A percentile compares a stretch with the other conserved stretches of the same genome.
These are phyloP conservation scores for Crataegus laevigata DNA, from an alignment of 306 rosid species.

Conservation along the genomic window DNA sequence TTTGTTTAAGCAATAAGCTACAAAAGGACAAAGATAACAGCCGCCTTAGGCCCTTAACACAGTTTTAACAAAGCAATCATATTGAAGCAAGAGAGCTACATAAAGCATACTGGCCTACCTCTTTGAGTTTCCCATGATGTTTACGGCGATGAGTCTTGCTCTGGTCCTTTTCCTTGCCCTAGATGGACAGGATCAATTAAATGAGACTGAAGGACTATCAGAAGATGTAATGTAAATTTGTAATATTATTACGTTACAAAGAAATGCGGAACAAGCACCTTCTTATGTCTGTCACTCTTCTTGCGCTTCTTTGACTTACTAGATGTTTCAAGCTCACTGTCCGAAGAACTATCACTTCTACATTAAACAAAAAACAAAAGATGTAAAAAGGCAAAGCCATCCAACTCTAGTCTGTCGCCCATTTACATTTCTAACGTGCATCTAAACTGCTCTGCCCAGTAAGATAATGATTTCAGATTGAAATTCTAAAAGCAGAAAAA, in stretches of 20 bases:
- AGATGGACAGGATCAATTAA: background rate
- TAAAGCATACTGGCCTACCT: slow-evolving; percentile 46
- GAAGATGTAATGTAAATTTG: background rate
- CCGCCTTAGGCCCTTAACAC: no score
- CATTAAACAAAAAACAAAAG: slow-evolving; percentile 7
- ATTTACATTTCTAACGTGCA: background rate
- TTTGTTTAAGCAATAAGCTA: background rate
- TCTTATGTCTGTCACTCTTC: slow-evolving; percentile 60
- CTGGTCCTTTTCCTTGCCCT: slow-evolving; percentile 71
- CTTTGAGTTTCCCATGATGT: slow-evolving; percentile 58
- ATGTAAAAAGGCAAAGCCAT: background rate
- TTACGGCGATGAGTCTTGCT: slow-evolving; percentile 61
- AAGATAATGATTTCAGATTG: background rate
- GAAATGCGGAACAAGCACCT: slow-evolving; percentile 36
- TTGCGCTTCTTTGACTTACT: slow-evolving; percentile 69
- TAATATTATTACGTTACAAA: background rate
- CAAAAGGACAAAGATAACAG: background rate
- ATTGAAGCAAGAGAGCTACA: slow-evolving; percentile 1
- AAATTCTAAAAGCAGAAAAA: background rate
- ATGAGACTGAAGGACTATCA: background rate
- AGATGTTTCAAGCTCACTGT: slow-evolving; percentile 63
- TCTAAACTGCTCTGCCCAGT: background rate
- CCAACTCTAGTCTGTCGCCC: background rate
- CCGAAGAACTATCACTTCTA: slow-evolving; percentile 63
- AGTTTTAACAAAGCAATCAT: background rate